phyloP scores from a whole-genome alignment of 805 yeast species.

The Ogataea pignaliae region DNA sequence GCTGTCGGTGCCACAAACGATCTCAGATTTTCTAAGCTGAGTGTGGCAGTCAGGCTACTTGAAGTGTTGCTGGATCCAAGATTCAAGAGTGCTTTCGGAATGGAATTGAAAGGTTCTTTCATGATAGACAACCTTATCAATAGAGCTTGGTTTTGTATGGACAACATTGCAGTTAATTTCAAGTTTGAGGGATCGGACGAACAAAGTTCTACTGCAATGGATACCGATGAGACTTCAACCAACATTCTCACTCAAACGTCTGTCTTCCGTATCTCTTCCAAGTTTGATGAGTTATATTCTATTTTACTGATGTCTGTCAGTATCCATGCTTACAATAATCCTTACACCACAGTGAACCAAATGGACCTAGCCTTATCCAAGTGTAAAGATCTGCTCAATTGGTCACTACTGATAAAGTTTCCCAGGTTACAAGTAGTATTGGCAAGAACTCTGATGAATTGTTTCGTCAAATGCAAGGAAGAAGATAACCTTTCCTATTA shows the following conservation, averaged over 20 bases:
- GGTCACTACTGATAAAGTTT: slow-evolving; percentile 24
- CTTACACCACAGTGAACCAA: slow-evolving; percentile 10
- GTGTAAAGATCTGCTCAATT: slow-evolving; percentile 25
- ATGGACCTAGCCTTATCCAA: slow-evolving; percentile 16
- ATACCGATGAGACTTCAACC: slow-evolving; percentile 4
- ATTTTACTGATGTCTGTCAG: slow-evolving; percentile 20
- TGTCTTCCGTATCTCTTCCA: slow-evolving; percentile 9
- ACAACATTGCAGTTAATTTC: slow-evolving; percentile 26
- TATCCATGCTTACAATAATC: slow-evolving; percentile 16
- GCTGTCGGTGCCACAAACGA: slow-evolving; percentile 15
- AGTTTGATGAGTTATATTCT: slow-evolving; percentile 27
- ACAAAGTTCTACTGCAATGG: not conserved
- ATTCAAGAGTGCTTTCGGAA: slow-evolving; percentile 14
- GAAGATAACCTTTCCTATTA: slow-evolving; percentile 16
- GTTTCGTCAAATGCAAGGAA: slow-evolving; percentile 13
- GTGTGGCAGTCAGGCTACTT: slow-evolving; percentile 23
- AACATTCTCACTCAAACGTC: slow-evolving; percentile 17
- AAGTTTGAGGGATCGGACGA: slow-evolving; percentile 7
- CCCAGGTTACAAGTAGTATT: slow-evolving; percentile 22
- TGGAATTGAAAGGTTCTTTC: slow-evolving; percentile 17
- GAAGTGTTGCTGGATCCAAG: slow-evolving; percentile 24
- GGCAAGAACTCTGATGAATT: slow-evolving; percentile 24
- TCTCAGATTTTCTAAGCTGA: slow-evolving; percentile 21
- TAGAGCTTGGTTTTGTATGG: slow-evolving; percentile 31
- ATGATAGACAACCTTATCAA: slow-evolving; percentile 22